Evolutionary conservation across 2,329 filamentous ascomycete species (phyloP), one percentile per base, ranked within the genome.

Genomic region (Myriosclerotinia curreyana): DNA sequence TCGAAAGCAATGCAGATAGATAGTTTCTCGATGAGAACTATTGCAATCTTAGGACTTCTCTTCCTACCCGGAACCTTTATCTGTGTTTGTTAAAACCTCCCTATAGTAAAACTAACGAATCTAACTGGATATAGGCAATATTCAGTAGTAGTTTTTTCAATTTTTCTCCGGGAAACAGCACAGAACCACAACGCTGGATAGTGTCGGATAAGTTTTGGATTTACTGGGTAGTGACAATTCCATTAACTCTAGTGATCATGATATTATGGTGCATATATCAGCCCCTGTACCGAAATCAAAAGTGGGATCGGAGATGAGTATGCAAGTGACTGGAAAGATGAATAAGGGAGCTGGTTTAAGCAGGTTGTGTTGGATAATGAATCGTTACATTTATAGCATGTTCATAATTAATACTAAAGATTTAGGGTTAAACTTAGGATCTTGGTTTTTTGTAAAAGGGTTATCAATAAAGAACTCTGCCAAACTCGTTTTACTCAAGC

Each of bases 31-130:
- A 69, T 69, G 67, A 68, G 62, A 50, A 65, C 66, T 12, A 64
- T 68, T 44, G 38, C 67, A 25, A 60, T 68, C 14, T 49, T 69
- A n/a, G 58, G 51, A 12, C 55, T 69, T 40, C 54, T 69, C 25
- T 69, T 68, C 51, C 38, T 69, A n/a, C 67, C 67, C 8, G 67
- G 59, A 31, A 69, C 66, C 11, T 68, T 68, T 44, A 46, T 68
- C 12, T 62, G 64, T 52, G 67, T 69, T 48, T 51, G 66, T 66
- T 49, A 15, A n/a, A n/a, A n/a, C 28, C n/a, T n/a, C 14, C 56
- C 51, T 15, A 49, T 11, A 8, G 12, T 48, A 28, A 7, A 9
- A 8, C 25, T 31, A 50, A 34, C 28, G 36, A 53, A 11, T n/a
- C 51, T 53, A 53, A 53, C 15, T 15, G 31, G 22, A 52, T 51